These are phyloP conservation scores for Sporothrix euskadiensis DNA, from an alignment of 2,329 filamentous ascomycete genomes.

Conservation along the genomic window DNA sequence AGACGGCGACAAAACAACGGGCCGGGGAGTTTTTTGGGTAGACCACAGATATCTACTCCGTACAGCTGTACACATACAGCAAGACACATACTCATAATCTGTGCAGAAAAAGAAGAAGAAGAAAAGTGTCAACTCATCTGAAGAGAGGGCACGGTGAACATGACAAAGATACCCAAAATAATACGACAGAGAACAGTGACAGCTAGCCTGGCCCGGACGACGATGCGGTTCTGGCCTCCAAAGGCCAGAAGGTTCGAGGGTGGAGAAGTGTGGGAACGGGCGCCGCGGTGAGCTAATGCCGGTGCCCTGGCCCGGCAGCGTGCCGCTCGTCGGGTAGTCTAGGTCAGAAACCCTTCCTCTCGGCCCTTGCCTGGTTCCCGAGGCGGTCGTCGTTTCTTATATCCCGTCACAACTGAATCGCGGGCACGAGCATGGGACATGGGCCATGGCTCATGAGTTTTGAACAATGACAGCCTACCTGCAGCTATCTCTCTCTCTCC, in stretches of 20 bases:
- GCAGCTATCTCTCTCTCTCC: not conserved
- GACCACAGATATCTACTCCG: too few relatives aligned
- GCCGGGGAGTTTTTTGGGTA: not conserved
- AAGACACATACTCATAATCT: too few relatives aligned
- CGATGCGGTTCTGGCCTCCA: not conserved
- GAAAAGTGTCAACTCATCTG: not conserved
- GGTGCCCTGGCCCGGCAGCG: conserved; percentile 20
- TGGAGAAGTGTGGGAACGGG: conserved; percentile 27
- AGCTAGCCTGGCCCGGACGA: not conserved
- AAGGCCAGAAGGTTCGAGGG: conserved; percentile 1
- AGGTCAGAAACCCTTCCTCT: conserved; percentile 23
- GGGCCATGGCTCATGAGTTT: not conserved
- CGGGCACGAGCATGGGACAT: not conserved
- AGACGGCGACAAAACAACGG: not conserved
- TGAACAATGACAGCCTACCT: not conserved
- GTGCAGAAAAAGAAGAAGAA: not conserved
- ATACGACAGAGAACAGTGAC: not conserved
- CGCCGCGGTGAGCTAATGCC: conserved; percentile 16
- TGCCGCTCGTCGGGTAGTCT: conserved; percentile 28
- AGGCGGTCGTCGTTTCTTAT: conserved; percentile 10
- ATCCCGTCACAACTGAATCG: not conserved
- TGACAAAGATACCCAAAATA: not conserved
- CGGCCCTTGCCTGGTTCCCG: conserved; percentile 27
- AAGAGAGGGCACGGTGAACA: not conserved
- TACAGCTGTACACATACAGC: too few relatives aligned